Conservation (phyloP, 306 rosid species). For the Carpinus fangiana region DNA sequence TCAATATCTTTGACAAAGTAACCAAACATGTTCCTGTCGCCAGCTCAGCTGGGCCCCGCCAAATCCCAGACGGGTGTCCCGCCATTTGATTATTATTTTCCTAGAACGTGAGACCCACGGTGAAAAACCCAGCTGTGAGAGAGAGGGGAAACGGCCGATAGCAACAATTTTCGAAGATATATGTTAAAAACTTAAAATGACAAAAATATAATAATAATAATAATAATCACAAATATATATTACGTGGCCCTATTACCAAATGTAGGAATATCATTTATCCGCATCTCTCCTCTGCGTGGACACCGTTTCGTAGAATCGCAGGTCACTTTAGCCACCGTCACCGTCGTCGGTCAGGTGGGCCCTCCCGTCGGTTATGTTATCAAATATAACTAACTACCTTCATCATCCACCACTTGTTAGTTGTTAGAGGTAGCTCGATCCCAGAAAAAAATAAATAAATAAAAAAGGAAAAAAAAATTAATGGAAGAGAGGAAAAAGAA, state of each 20-base stretch:
- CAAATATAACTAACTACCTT: background rate
- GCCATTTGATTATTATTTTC: background rate
- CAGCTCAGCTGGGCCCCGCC: constrained; percentile 26
- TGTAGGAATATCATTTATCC: no score
- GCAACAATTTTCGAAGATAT: no score
- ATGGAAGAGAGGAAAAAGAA: background rate
- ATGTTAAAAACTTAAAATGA: no score
- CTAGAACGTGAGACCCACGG: no score
- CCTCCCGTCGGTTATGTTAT: background rate
- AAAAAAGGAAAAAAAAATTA: background rate
- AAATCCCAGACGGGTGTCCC: constrained; percentile 13
- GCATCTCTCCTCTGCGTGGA: constrained; percentile 5
- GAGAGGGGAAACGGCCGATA: no score
- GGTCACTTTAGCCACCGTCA: no score
- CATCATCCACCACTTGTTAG: background rate
- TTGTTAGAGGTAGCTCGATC: background rate
- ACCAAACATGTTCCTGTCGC: constrained; percentile 2
- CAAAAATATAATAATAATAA: no score
- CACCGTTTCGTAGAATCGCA: background rate
- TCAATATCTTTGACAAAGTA: constrained; percentile 21
- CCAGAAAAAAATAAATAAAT: background rate
- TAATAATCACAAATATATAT: no score
- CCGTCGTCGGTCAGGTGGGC: constrained; percentile 11
- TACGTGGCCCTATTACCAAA: no score
- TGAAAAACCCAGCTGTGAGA: no score